Evolutionary conservation across 192 early-diverging fungal species (phyloP), one percentile per base, ranked within the genome.

Genomic region (Coemansia sp.): DNA sequence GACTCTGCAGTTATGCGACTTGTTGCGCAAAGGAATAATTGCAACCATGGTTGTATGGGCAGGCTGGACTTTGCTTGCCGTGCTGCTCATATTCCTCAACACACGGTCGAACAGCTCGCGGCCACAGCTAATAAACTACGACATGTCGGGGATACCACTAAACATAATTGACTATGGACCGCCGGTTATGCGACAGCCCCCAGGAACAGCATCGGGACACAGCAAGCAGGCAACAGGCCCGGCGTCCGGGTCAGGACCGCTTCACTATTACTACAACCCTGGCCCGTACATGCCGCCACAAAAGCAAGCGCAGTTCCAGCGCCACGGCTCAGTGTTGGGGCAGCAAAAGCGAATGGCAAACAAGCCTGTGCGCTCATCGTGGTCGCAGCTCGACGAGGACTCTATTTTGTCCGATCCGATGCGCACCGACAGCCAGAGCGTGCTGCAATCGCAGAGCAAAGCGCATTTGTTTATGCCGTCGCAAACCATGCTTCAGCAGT

Each of bases 371-470:
- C 68, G 78, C 24, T 71, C 72, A 0, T 81, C 78, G 2, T 81
- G 78, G 78, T 74, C 78, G 4, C 62, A 74, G 41, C 47, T 65
- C 6, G 78, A 81, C 29, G 69, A 68, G 16, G 72, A 74, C 35
- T 81, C 78, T 1, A 54, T 66, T 3, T 23, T 60, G 5, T 59
- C 63, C 0, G 72, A 71, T 3, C 20, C 62, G 6, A 32, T 52
- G 22, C 59, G 57, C 18, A 62, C 62, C 45, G 69, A 74, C 27
- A 54, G n/a, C 39, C 78, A 74, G 29, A 71, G 71, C 45, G 54
- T 66, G 5, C n/a, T 62, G 38, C 68, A 59, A 10, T 45, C 62
- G 26, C 60, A 62, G 20, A 48, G 62, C 43, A 67, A 57, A 27
- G 47, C 54, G 0, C 47, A 63, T 2, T n/a, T 70, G 9, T 38